These are phyloP conservation scores for Waltergamsia citrina DNA, from an alignment of 2,329 filamentous ascomycete genomes.

Conservation along the genomic window DNA sequence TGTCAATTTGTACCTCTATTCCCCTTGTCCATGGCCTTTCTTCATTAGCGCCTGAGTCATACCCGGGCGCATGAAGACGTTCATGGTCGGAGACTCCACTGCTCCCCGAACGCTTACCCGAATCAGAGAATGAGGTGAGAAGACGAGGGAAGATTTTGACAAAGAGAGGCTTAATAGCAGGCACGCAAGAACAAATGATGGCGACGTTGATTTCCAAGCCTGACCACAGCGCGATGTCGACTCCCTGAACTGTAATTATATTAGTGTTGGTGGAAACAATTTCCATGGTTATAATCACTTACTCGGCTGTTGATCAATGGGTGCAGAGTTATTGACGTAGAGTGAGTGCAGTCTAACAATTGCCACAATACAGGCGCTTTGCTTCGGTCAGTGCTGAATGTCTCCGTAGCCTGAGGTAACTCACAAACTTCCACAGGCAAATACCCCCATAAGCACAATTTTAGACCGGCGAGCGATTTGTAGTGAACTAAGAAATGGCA, in stretches of 20 bases:
- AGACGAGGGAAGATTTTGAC: slow-evolving; percentile 13
- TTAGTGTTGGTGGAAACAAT: neutral
- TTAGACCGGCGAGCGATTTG: slow-evolving; percentile 27
- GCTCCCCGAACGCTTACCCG: neutral
- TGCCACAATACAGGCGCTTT: slow-evolving; percentile 12
- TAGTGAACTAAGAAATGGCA: slow-evolving; percentile 22
- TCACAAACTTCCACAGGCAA: slow-evolving; percentile 26
- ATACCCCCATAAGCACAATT: slow-evolving; percentile 26
- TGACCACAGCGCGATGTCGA: slow-evolving; percentile 17
- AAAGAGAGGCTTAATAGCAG: slow-evolving; percentile 20
- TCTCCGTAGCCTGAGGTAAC: slow-evolving; percentile 5
- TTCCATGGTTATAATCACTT: neutral
- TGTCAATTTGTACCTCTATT: no score
- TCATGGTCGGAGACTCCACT: no score
- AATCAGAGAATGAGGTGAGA: slow-evolving; percentile 5
- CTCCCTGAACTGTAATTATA: slow-evolving; percentile 7
- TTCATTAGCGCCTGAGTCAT: no score
- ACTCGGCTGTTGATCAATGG: slow-evolving; percentile 5
- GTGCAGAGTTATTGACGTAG: slow-evolving; percentile 8
- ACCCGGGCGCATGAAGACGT: no score
- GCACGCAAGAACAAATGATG: slow-evolving; percentile 22
- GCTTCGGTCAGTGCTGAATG: neutral
- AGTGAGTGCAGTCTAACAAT: slow-evolving; percentile 13
- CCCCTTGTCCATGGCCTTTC: no score
- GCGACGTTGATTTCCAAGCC: slow-evolving; percentile 21